Base-by-base conservation (phyloP, 139 green algal species). In the Eudorina sp. region DNA sequence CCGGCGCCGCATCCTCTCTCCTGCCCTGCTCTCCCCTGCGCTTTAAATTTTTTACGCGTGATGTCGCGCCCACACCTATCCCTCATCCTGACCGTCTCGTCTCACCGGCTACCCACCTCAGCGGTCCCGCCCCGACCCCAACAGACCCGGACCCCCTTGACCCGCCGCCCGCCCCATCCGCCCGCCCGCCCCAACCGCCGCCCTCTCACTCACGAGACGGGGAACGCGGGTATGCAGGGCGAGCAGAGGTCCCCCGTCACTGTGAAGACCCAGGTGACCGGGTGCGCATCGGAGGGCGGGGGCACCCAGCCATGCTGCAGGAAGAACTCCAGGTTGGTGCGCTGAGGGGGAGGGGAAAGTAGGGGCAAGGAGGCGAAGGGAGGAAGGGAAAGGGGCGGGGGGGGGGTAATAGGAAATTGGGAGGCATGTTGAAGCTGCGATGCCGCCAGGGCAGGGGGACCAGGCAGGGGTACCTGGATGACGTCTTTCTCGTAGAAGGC, bases 401-500 rank as follows among this genome's bases (percentile, higher is more conserved):
- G 7, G 58, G 58, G 58, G n/a, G 58, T 14, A 55, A 13, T 13
- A 55, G 48, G n/a, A n/a, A n/a, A n/a, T n/a, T n/a, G n/a, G n/a
- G n/a, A n/a, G n/a, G n/a, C n/a, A n/a, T n/a, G n/a, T n/a, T n/a
- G n/a, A n/a, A n/a, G n/a, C n/a, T n/a, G n/a, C n/a, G n/a, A n/a
- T n/a, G n/a, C n/a, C n/a, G n/a, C n/a, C n/a, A n/a, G n/a, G n/a
- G n/a, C n/a, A n/a, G n/a, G n/a, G n/a, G n/a, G n/a, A n/a, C n/a
- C n/a, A n/a, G n/a, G 60, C 60, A 25, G 3, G 13, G 4, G 69
- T 38, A 41, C 76, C 92, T 96, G 94, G 5, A 95, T 82, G 5
- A 70, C 40, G 69, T 96, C 95, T 78, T 97, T 97, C 69, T 97
- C 93, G 76, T 92, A 96, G 77, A 94, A 97, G 5, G 92, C 90